phyloP scores from a whole-genome alignment of 2,329 filamentous ascomycete genomes.

The Anthostomella pinea region DNA sequence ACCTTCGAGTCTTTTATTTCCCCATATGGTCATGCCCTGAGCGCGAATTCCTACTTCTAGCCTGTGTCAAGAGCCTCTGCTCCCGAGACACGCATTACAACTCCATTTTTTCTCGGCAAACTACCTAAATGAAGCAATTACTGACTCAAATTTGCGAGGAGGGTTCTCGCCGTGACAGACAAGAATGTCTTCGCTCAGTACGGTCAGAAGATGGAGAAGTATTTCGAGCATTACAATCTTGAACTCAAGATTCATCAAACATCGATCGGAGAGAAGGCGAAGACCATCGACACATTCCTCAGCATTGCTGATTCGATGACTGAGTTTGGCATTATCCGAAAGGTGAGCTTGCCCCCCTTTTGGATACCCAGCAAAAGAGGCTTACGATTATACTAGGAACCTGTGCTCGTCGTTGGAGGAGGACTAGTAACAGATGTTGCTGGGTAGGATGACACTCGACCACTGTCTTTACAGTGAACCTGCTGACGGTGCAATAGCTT shows the following conservation, averaged over 20 bases:
- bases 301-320: conserved; percentile 72
- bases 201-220: conserved; percentile 61
- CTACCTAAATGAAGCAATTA: too few relatives aligned
- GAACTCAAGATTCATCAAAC: conserved; percentile 66
- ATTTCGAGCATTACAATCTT: conserved; percentile 64
- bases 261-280: conserved; percentile 73
- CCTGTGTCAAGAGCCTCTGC: too few relatives aligned
- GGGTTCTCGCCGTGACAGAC: conserved; percentile 67
- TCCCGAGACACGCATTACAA: too few relatives aligned
- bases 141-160: too few relatives aligned
- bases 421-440: conserved; percentile 72
- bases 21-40: too few relatives aligned
- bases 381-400: conserved; percentile 44
- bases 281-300: conserved; percentile 67
- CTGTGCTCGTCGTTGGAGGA: conserved; percentile 64
- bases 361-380: background rate
- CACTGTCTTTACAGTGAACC: background rate
- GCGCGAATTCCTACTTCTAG: too few relatives aligned
- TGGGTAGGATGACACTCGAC: conserved; percentile 56
- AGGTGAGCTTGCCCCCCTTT: conserved; percentile 39
- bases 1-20: too few relatives aligned
- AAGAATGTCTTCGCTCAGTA: conserved; percentile 69
- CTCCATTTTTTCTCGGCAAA: too few relatives aligned
- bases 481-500: conserved; percentile 44
- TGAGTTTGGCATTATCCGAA: conserved; percentile 67